phyloP scores from a whole-genome alignment of 148 eudicot species.

The Diospyros lotus region DNA sequence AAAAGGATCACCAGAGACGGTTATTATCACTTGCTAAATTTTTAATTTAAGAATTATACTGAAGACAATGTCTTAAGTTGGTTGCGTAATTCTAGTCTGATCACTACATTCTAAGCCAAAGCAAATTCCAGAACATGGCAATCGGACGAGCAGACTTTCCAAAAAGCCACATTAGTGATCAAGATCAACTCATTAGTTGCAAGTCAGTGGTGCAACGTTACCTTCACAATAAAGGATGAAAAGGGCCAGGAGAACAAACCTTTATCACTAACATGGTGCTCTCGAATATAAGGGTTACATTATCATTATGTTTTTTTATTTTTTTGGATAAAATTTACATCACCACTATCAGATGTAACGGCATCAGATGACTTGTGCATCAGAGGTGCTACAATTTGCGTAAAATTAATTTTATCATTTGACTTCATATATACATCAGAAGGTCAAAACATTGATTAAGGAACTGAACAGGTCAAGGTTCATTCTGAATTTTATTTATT shows the following conservation, averaged over 20 bases:
- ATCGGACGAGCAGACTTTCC: background rate
- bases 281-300: background rate
- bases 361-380: background rate
- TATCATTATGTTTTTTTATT: too few relatives aligned
- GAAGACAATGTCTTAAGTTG: background rate
- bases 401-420: background rate
- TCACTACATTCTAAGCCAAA: background rate
- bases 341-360: background rate
- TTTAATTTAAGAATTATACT: background rate
- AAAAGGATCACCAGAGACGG: background rate
- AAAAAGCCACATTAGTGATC: background rate
- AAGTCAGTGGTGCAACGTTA: slow-evolving; percentile 1
- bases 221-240: background rate
- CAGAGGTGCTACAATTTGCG: background rate
- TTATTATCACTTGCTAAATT: background rate
- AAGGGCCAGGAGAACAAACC: too few relatives aligned
- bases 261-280: background rate
- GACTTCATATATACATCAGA: background rate
- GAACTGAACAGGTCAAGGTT: background rate
- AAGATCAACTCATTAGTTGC: background rate
- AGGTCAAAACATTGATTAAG: background rate
- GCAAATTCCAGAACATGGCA: background rate
- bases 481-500: background rate
- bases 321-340: too few relatives aligned
- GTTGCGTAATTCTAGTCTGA: background rate